Percentiles rank a stretch among this genome's conserved stretches.
These are phyloP conservation scores for Fonsecaea nubica DNA, from an alignment of 2,329 filamentous ascomycete genomes.

Conservation along the genomic window DNA sequence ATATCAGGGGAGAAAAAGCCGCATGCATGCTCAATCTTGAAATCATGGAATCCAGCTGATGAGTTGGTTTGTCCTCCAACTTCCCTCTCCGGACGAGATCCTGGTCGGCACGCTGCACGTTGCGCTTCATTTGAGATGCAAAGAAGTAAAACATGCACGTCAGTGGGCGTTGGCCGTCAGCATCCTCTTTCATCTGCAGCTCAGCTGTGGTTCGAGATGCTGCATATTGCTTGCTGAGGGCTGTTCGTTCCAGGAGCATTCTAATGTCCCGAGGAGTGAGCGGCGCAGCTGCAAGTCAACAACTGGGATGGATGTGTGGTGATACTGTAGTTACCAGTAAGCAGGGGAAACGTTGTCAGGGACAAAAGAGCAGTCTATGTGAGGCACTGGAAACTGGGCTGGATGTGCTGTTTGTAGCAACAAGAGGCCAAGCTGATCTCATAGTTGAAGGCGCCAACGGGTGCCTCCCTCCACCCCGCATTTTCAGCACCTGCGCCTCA, in stretches of 20 bases:
- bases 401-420: background rate
- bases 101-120: conserved; percentile 36
- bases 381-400: background rate
- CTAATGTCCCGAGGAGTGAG: background rate
- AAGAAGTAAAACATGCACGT: conserved; percentile 44
- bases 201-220: conserved; percentile 14
- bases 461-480: conserved; percentile 1
- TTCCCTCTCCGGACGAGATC: conserved; percentile 29
- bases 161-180: conserved; percentile 31
- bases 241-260: conserved; percentile 27
- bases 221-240: conserved; percentile 13
- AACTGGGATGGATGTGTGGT: background rate
- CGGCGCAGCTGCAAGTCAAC: background rate
- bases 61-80: conserved; percentile 26
- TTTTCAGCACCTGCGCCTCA: background rate
- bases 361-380: background rate
- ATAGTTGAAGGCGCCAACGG: too few species aligned
- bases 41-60: conserved; percentile 41
- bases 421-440: too few species aligned
- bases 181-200: conserved; percentile 1
- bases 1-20: conserved; percentile 39
- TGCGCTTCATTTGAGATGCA: conserved; percentile 41
- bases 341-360: background rate
- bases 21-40: conserved; percentile 41
- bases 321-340: background rate